phyloP scores from a whole-genome alignment of 2,329 filamentous ascomycete species.

The Fusarium xyrophilum region DNA sequence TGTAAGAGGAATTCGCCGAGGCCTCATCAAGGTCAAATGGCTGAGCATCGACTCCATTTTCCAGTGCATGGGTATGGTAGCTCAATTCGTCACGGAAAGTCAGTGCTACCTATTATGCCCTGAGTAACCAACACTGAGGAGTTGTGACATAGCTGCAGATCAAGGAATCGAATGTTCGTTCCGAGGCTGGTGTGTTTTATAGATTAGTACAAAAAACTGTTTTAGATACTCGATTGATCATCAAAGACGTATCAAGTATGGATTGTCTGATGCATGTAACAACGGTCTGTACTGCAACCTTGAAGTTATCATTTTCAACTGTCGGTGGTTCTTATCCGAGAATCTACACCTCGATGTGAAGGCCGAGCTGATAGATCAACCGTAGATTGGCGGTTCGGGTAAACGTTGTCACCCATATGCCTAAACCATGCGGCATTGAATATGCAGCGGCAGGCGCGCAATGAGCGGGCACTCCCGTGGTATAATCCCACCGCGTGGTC shows the following conservation, averaged over 20 bases:
- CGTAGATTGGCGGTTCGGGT: constrained; percentile 7
- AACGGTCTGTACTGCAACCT: constrained; percentile 10
- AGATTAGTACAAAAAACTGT: background rate
- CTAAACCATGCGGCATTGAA: constrained; percentile 24
- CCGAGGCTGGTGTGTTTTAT: background rate
- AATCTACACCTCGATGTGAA: constrained; percentile 29
- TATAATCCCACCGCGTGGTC: constrained; percentile 31
- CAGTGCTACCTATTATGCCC: background rate
- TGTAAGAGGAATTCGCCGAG: constrained; percentile 14
- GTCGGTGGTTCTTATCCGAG: constrained; percentile 19
- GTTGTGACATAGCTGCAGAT: constrained; percentile 5
- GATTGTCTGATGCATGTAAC: constrained; percentile 4
- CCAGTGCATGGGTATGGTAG: constrained; percentile 4
- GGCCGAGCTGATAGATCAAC: constrained; percentile 28
- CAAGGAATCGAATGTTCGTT: background rate
- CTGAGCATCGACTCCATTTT: constrained; percentile 12
- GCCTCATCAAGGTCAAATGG: background rate
- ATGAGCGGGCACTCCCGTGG: constrained; percentile 40
- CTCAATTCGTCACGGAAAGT: constrained; percentile 6
- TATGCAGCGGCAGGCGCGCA: constrained; percentile 41
- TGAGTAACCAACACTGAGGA: background rate
- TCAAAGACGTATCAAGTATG: background rate
- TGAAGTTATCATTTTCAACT: constrained; percentile 3
- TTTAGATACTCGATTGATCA: background rate
- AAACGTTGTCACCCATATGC: constrained; percentile 27